Evolutionary conservation across 2,329 filamentous ascomycete genomes (phyloP), one percentile per base, ranked within the genome.

Genomic region (Diplodia corticola): DNA sequence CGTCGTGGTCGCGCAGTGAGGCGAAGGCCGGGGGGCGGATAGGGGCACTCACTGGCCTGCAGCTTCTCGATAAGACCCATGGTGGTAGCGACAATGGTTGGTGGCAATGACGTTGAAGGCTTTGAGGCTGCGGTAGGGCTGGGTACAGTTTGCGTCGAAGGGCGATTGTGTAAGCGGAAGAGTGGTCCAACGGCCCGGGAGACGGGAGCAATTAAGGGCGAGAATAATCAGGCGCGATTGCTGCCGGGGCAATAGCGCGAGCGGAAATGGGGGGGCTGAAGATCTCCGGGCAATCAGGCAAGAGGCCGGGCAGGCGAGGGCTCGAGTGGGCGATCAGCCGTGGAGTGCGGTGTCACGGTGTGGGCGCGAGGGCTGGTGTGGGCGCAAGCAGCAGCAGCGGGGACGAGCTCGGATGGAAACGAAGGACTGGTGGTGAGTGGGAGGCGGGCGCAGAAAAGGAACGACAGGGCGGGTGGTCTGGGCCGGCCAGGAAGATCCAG

Each of bases 61-160:
- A 79, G 70, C 66, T 77, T 78, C 63, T 79, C 77, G 66, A 79
- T 69, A 67, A 78, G 68, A 69, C 77, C 76, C 77, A 79, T 79
- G 51, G 64, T 75, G 73, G 67, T 46, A 40, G 46, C 33, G 10
- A 20, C 7, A 49, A 54, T 9, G 26, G 30, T 10, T 9, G 26
- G 30, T 10, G 20, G 30, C 26, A n/a, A 46, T 26, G 55, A 26
- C 20, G 40, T 37, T 60, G 55, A 48, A 40, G 54, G 30, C 22
- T 26, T 12, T 26, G 53, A 26, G 33, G 28, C 26, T 30, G 50
- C 28, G 17, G 50, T 54, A 54, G 50, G 50, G 33, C 53, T 37
- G 53, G 53, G 13, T 22, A 46, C 10, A n/a, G 20, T 17, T 54
- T 57, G 17, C 20, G 13, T 15, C 5, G 35, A 26, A 26, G 26